A percentile compares a stretch with the other conserved stretches of the same genome.
These are phyloP conservation scores for Zygosaccharomyces pseudorouxii DNA, from an alignment of 805 yeast genomes.

Conservation along the genomic window DNA sequence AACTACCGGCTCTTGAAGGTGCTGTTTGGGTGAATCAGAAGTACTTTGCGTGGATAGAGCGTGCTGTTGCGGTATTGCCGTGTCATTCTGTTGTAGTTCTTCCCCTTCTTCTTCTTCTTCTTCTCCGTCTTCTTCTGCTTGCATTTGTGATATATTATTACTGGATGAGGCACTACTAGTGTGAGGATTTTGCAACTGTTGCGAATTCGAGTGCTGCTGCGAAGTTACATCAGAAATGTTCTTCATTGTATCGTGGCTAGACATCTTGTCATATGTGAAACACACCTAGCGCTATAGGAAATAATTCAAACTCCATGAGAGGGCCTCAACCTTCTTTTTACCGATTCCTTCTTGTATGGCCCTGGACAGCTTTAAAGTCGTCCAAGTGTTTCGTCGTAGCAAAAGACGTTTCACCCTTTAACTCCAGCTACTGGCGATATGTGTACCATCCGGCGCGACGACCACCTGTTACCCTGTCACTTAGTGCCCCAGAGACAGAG, in stretches of 20 bases:
- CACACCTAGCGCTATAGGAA: neutral
- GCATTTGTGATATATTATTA: neutral
- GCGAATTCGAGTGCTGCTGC: conserved; percentile 44
- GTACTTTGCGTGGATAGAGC: no score
- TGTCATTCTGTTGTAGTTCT: neutral
- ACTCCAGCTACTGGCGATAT: neutral
- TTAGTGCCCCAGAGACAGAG: neutral
- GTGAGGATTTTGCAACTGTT: conserved; percentile 44
- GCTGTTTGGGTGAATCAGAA: neutral
- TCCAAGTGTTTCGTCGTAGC: neutral
- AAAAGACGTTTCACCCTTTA: neutral
- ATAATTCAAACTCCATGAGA: neutral
- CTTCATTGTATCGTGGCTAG: conserved; percentile 38
- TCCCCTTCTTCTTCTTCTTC: neutral
- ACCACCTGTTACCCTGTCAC: neutral
- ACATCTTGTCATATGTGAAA: conserved; percentile 19
- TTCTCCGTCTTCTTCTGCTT: neutral
- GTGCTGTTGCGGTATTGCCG: neutral
- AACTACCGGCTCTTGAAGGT: neutral
- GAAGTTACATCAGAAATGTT: conserved; percentile 37
- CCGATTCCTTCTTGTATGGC: neutral
- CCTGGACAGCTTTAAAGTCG: neutral
- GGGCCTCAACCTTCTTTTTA: neutral
- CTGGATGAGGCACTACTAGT: conserved; percentile 34
- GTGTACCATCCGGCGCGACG: neutral